Evolutionary conservation across 208 protist species (phyloP), one percentile per base, ranked within the genome.

Genomic region (Leishmania major): DNA sequence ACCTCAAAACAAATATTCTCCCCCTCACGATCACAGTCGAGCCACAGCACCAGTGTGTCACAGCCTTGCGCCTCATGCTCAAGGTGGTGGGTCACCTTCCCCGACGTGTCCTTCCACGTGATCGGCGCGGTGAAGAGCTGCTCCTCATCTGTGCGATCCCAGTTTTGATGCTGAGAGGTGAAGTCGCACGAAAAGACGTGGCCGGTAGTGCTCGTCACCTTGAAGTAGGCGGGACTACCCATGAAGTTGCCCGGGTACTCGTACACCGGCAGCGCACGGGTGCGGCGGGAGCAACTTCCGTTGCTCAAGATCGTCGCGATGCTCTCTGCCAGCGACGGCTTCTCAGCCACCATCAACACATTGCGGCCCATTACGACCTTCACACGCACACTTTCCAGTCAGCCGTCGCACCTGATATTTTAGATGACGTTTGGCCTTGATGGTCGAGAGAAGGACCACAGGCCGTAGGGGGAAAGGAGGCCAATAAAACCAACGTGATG

Each of bases 1-100:
- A 99, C 96, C 87, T 99, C 98, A 87, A 99, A 99, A 88, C 97
- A 99, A 76, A 99, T 99, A 82, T 99, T 99, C 87, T 99, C 98
- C 22, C 98, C 98, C 78, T 99, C 98, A 28, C 98, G 91, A 91
- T 99, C 98, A 83, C 97, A 99, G 82, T 99, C 98, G 2, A 99
- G 90, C 93, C 96, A 99, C 35, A 99, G 87, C 11, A 99, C 94
- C 37, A 99, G 86, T 66, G 91, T 89, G 70, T 96, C 92, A 73
- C 91, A 97, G 51, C 94, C 95, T 47, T 96, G 84, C 62, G 92
- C 91, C 79, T 97, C 89, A 69, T 93, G 83, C 69, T 89, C 82
- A 25, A 98, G 88, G 84, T 98, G 94, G 40, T 91, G 89, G 35
- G 88, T 93, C n/a, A 97, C 92, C 79, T 97, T 97, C n/a, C 91